Base-by-base conservation (phyloP, 495 filamentous ascomycete species). In the Niebla homalea region DNA sequence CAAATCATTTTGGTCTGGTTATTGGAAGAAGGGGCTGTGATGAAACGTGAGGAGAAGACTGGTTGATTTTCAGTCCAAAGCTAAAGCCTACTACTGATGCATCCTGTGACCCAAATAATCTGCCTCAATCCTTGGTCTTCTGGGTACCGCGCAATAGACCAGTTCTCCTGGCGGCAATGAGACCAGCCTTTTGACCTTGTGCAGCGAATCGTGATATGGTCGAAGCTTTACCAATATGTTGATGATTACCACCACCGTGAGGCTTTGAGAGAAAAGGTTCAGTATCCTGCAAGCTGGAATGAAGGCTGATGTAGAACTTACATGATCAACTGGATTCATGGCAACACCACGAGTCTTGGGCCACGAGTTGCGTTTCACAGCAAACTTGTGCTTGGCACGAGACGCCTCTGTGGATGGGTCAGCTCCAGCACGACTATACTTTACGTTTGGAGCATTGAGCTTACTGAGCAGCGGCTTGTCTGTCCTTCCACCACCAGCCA, bases 261-360 rank as follows among this genome's bases (percentile, higher is more conserved):
- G 92, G 92, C 78, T 82, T 53, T 63, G 66, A 43, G 60, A 50
- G 57, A 38, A 48, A 53, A 48, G 32, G 49, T 60, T 76, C 55
- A 73, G 64, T 55, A 53, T 49, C 36, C 18, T 6, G 12, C 19
- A 46, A 40, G 2, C 21, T 39, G 0, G 7, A 41, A 16, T 43
- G 29, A 45, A 16, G 16, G 12, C 20, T 39, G 43, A 49, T n/a
- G 37, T 22, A 38, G 48, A 55, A 50, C 79, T 73, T 79, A 83
- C 79, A 84, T 97, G 92, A 76, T 98, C 92, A 61, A 98, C 92
- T 58, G 92, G 92, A 76, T 99, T 99, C 92, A 99, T 99, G 70
- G 92, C 92, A 79, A 99, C 92, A 93, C 92, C 92, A 88, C 92
- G 89, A 80, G 92, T 99, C 85, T 93, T 97, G 70, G 93, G 92